Conservation (phyloP, 2,329 filamentous ascomycete species). For the Pyrenochaeta sp. region DNA sequence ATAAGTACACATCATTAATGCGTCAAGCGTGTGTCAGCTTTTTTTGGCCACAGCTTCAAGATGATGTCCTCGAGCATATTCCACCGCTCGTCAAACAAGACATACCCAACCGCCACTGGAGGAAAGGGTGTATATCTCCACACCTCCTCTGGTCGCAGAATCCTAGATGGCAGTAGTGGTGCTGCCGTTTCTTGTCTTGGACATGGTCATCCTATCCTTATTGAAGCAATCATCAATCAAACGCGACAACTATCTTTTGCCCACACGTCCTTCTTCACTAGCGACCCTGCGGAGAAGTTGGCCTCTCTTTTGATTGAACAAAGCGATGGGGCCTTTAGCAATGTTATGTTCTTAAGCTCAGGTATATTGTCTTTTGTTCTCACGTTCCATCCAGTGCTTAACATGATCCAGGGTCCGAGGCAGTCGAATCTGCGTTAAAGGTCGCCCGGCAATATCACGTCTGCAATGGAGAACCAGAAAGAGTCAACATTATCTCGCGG, state of each 20-base stretch:
- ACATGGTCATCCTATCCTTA: conserved; percentile 68
- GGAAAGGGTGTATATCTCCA: too few relatives aligned
- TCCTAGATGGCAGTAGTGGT: conserved; percentile 75
- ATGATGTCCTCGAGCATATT: too few relatives aligned
- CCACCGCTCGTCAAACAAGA: too few relatives aligned
- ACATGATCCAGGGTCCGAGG: conserved; percentile 52
- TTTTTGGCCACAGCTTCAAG: too few relatives aligned
- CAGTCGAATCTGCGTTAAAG: conserved; percentile 59
- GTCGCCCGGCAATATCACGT: conserved; percentile 58
- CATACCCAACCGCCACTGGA: too few relatives aligned
- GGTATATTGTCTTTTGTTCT: conserved; percentile 52
- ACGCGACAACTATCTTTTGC: conserved; percentile 66
- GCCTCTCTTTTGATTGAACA: too few relatives aligned
- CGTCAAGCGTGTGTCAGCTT: too few relatives aligned
- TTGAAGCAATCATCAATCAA: conserved; percentile 65
- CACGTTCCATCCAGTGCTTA: conserved; percentile 55
- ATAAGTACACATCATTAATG: too few relatives aligned
- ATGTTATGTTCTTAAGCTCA: too few relatives aligned
- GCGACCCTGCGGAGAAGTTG: conserved; percentile 60
- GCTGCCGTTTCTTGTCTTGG: conserved; percentile 77
- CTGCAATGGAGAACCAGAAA: conserved; percentile 61
- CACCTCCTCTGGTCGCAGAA: conserved; percentile 24
- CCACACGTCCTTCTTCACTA: conserved; percentile 65
- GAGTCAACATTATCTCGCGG: conserved; percentile 67
- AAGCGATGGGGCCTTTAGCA: too few relatives aligned